Conservation (phyloP, 129 eudicot species). For the sunflower (Helianthus annuus) region DNA sequence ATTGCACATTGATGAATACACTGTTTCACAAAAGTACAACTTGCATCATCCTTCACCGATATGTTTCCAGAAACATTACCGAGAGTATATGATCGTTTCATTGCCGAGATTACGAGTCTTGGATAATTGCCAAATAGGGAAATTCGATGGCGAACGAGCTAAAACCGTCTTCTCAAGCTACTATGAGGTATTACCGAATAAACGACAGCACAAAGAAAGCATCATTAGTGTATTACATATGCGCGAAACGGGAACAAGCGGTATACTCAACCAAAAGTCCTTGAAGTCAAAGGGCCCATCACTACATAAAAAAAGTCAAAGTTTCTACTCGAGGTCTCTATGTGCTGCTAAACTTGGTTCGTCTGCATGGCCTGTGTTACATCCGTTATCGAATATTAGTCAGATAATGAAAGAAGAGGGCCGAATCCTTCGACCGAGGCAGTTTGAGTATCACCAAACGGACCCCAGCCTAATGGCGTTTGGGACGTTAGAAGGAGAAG, state of each 20-base stretch:
- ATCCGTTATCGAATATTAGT: conserved; percentile 47
- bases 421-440: conserved; percentile 68
- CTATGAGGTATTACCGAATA: conserved; percentile 73
- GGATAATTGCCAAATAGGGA: conserved; percentile 49
- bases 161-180: conserved; percentile 49
- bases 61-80: conserved; percentile 63
- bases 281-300: conserved; percentile 36
- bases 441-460: conserved; percentile 83
- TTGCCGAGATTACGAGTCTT: conserved; percentile 45
- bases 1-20: conserved; percentile 37
- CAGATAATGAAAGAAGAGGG: conserved; percentile 35
- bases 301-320: conserved; percentile 42
- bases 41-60: conserved; percentile 62
- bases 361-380: conserved; percentile 56
- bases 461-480: conserved; percentile 70
- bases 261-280: conserved; percentile 24
- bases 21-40: conserved; percentile 38
- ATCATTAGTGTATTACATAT: conserved; percentile 47
- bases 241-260: conserved; percentile 67
- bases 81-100: conserved; percentile 55
- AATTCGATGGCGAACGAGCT: conserved; percentile 48
- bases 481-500: conserved; percentile 88
- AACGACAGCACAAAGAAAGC: conserved; percentile 57
- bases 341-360: conserved; percentile 79
- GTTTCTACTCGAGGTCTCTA: conserved; percentile 58